Conservation (phyloP, 345 rosid species). For the Corchorus capsularis region DNA sequence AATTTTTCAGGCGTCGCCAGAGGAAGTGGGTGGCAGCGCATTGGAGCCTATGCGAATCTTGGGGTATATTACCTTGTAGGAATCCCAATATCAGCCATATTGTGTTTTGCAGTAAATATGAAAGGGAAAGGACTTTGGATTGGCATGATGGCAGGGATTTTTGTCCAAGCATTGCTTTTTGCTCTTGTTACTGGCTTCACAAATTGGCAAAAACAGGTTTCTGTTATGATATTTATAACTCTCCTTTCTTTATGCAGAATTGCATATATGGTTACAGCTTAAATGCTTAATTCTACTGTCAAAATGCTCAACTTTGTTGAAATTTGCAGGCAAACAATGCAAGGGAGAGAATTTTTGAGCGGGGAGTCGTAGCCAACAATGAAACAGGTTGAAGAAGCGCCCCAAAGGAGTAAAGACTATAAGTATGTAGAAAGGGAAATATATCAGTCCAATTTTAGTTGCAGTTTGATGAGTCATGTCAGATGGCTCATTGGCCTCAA, state of each 20-base stretch:
- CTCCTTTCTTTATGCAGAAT: not conserved
- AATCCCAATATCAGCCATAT: constrained; percentile 44
- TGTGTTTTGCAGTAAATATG: constrained; percentile 42
- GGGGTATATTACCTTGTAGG: constrained; percentile 63
- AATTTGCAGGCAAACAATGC: constrained; percentile 38
- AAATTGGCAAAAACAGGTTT: constrained; percentile 65
- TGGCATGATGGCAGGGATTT: constrained; percentile 47
- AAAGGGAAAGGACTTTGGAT: constrained; percentile 63
- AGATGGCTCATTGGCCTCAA: no score
- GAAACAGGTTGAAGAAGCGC: not conserved
- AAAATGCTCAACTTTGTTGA: not conserved
- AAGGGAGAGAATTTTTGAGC: constrained; percentile 36
- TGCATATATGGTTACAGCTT: not conserved
- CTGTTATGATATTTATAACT: not conserved
- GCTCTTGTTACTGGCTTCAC: constrained; percentile 48
- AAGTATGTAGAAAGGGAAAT: no score
- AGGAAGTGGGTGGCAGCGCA: constrained; percentile 69
- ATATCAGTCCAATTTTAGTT: no score
- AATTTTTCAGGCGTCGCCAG: constrained; percentile 51
- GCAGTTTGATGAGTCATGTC: no score
- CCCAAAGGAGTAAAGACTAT: no score
- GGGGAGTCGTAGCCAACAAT: constrained; percentile 8
- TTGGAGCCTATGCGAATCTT: constrained; percentile 59
- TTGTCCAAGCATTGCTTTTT: constrained; percentile 41
- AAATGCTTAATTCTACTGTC: not conserved